Evolutionary conservation across 1,139 yeast species (phyloP).

Genomic region (Saccharomycopsis phalli): DNA sequence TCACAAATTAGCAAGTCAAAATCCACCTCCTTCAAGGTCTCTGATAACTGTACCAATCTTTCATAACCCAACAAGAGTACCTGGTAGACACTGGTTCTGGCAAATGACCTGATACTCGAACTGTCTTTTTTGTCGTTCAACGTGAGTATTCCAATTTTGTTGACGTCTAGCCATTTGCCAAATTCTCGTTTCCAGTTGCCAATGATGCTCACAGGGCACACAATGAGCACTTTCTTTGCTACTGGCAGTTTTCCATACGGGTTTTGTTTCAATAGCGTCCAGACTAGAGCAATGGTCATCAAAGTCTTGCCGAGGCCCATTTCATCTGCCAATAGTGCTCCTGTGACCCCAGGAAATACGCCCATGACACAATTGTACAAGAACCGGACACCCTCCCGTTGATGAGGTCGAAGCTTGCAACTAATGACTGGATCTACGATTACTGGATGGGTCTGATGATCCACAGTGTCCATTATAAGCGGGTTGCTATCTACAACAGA

Average conservation of each 20-base stretch:
- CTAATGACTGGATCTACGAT: constrained; percentile 62
- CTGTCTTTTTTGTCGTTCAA: constrained; percentile 47
- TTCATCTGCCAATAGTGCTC: constrained; percentile 89
- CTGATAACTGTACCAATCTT: constrained; percentile 50
- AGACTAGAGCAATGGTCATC: constrained; percentile 72
- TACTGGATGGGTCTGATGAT: constrained; percentile 31
- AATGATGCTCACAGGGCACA: constrained; percentile 87
- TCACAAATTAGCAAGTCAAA: constrained; percentile 84
- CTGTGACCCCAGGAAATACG: constrained; percentile 41
- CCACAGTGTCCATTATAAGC: constrained; percentile 43
- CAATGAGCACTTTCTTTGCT: constrained; percentile 56
- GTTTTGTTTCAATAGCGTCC: constrained; percentile 75
- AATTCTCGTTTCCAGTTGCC: constrained; percentile 87
- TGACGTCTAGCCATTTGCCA: constrained; percentile 75
- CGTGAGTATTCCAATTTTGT: constrained; percentile 52
- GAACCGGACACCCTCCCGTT: constrained; percentile 71
- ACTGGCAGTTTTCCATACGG: constrained; percentile 35
- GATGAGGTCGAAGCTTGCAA: constrained; percentile 65
- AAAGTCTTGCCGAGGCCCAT: constrained; percentile 96
- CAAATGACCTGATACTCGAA: constrained; percentile 51
- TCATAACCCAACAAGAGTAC: constrained; percentile 86
- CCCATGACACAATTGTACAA: constrained; percentile 81
- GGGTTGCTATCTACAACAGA: neutral
- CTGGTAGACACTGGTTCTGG: constrained; percentile 65
- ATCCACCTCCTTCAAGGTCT: constrained; percentile 36